Percentiles rank a stretch among this genome's conserved stretches.
Conservation (phyloP, 2,329 filamentous ascomycete species). For the Cercospora canescens region DNA sequence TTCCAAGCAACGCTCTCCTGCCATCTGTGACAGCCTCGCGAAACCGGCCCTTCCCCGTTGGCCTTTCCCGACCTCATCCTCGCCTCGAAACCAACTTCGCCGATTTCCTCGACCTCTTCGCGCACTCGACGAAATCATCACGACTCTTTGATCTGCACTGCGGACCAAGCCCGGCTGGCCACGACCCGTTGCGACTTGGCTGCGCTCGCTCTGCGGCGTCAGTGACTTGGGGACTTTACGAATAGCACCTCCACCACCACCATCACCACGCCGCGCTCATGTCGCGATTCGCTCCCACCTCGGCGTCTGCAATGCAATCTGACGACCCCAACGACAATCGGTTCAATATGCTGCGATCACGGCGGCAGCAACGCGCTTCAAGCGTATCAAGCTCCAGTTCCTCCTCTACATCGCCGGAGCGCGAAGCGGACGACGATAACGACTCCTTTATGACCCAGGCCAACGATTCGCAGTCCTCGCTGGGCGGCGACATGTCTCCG, state of each 20-base stretch:
- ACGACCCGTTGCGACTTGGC: not conserved
- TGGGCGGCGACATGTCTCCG: slow-evolving; percentile 66
- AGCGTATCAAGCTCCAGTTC: slow-evolving; percentile 51
- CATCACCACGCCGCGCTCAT: not conserved
- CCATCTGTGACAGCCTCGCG: slow-evolving; percentile 2
- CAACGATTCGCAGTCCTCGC: slow-evolving; percentile 91
- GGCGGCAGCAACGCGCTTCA: slow-evolving; percentile 31
- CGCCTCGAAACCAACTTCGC: not conserved
- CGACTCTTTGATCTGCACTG: not conserved
- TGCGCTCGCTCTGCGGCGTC: not conserved
- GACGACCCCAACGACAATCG: not conserved
- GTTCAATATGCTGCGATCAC: slow-evolving; percentile 29
- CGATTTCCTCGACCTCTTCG: not conserved
- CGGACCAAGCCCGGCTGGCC: not conserved
- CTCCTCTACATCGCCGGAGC: slow-evolving; percentile 72
- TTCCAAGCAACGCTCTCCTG: slow-evolving; percentile 3
- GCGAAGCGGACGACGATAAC: slow-evolving; percentile 83
- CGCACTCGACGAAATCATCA: not conserved
- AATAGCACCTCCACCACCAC: not conserved
- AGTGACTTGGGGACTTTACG: not conserved
- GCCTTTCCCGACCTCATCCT: not conserved
- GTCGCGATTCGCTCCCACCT: not conserved
- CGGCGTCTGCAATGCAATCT: not conserved
- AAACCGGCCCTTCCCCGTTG: not conserved
- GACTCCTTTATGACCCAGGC: slow-evolving; percentile 81